These are phyloP conservation scores for Anisogramma anomala DNA, from an alignment of 2,329 filamentous ascomycete species.

Conservation along the genomic window DNA sequence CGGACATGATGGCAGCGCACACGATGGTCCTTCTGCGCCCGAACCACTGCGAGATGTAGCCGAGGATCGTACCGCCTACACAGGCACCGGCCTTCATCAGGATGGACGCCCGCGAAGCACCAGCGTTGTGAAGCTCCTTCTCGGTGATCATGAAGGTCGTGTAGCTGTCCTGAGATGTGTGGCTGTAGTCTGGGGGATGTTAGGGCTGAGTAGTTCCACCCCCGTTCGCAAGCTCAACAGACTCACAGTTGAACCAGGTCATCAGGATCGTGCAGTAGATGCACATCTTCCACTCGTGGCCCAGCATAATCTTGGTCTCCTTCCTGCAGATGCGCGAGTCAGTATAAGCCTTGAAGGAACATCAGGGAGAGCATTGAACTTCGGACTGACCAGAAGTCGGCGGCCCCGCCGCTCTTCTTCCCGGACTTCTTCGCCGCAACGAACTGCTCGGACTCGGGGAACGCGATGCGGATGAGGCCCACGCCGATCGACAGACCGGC, in stretches of 20 bases:
- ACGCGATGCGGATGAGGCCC: conserved; percentile 54
- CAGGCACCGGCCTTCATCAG: conserved; percentile 70
- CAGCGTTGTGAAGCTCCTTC: conserved; percentile 54
- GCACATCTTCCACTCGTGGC: conserved; percentile 62
- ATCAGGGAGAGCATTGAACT: no score
- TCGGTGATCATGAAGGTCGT: conserved; percentile 68
- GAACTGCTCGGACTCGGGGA: conserved; percentile 68
- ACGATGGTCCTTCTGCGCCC: conserved; percentile 62
- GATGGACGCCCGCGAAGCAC: conserved; percentile 63
- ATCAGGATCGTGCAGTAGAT: conserved; percentile 69
- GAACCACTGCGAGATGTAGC: conserved; percentile 63
- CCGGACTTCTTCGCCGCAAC: conserved; percentile 53
- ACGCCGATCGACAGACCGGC: conserved; percentile 56
- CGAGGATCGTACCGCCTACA: conserved; percentile 60
- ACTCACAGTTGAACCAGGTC: conserved; percentile 44
- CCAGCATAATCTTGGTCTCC: conserved; percentile 57
- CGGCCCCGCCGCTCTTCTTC: conserved; percentile 34
- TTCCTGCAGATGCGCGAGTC: no score
- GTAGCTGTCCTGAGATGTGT: conserved; percentile 71
- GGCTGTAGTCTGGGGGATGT: conserved; percentile 47
- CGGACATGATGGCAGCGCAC: conserved; percentile 46
- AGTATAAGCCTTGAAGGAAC: no score
- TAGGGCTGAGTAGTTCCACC: conserved; percentile 16
- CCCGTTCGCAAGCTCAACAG: conserved; percentile 12
- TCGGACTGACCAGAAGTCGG: conserved; percentile 46